phyloP scores from a whole-genome alignment of 495 filamentous ascomycete genomes.

The Cercophora samala region DNA sequence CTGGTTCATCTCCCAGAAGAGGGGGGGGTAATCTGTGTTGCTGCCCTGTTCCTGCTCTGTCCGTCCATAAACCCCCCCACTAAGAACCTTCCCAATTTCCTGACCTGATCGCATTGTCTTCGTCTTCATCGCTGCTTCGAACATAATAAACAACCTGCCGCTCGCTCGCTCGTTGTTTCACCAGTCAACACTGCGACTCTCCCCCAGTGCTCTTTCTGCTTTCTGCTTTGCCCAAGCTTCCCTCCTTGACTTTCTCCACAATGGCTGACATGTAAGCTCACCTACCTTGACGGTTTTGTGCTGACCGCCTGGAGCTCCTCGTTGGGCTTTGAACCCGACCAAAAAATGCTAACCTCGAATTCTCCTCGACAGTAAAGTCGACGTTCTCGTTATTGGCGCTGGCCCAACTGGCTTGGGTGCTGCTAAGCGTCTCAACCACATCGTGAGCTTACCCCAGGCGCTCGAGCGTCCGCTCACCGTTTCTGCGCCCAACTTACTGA shows the following conservation, averaged over 20 bases:
- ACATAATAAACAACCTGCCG: background rate
- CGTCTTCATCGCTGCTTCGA: background rate
- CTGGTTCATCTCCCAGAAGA: slow-evolving; percentile 7
- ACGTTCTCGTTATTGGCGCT: slow-evolving; percentile 97
- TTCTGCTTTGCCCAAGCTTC: slow-evolving; percentile 2
- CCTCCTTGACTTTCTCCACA: slow-evolving; percentile 17
- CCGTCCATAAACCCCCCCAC: background rate
- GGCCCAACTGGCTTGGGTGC: slow-evolving; percentile 95
- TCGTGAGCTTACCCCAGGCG: slow-evolving; percentile 58
- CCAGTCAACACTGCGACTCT: slow-evolving; percentile 1
- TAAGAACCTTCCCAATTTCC: background rate
- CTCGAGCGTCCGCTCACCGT: background rate
- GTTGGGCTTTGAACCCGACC: background rate
- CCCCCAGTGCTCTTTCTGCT: background rate
- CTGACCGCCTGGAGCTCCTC: background rate
- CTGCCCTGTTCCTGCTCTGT: slow-evolving; percentile 7
- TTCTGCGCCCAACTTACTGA: slow-evolving; percentile 10
- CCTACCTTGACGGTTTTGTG: background rate
- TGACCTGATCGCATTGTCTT: background rate
- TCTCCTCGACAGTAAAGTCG: slow-evolving; percentile 64
- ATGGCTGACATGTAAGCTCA: slow-evolving; percentile 39
- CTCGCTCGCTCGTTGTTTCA: background rate
- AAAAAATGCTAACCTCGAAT: slow-evolving; percentile 21
- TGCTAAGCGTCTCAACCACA: slow-evolving; percentile 94
- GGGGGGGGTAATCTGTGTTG: slow-evolving; percentile 11